Evolutionary conservation across 257 asterid species (phyloP).

Genomic region (Ophiorrhiza pumila): DNA sequence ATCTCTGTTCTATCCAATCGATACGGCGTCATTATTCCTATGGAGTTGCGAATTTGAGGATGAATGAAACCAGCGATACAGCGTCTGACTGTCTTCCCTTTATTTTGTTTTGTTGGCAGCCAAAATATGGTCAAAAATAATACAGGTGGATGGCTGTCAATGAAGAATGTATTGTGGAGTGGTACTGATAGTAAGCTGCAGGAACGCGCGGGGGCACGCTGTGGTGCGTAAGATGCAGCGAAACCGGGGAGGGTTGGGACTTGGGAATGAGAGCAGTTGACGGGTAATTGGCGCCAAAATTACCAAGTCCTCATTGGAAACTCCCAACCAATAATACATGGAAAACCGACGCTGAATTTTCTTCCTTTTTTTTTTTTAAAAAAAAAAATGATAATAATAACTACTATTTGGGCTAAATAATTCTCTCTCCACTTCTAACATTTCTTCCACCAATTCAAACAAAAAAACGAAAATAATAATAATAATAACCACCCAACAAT

Average conservation of each 20-base stretch:
- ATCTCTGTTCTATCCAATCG: too few relatives aligned
- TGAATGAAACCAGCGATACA: too few relatives aligned
- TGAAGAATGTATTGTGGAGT: not conserved
- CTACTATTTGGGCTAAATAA: not conserved
- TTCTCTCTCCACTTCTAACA: not conserved
- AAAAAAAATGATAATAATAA: too few relatives aligned
- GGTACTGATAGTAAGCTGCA: not conserved
- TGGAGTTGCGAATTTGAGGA: too few relatives aligned
- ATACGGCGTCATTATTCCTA: too few relatives aligned
- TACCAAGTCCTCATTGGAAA: not conserved
- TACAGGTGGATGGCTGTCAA: too few relatives aligned
- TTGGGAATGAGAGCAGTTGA: constrained; percentile 20
- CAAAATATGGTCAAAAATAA: too few relatives aligned
- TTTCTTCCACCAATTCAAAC: not conserved
- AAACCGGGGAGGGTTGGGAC: constrained; percentile 8
- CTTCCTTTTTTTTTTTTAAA: not conserved
- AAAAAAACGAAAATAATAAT: not conserved
- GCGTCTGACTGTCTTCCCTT: too few relatives aligned
- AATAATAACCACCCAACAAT: not conserved
- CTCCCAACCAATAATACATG: not conserved
- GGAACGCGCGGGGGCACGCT: not conserved
- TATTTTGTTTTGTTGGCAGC: too few relatives aligned
- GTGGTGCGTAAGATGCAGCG: not conserved
- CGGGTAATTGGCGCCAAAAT: constrained; percentile 27
- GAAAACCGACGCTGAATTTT: not conserved